These are phyloP conservation scores for Apiospora koreana DNA, from an alignment of 2,329 filamentous ascomycete species.

Conservation along the genomic window DNA sequence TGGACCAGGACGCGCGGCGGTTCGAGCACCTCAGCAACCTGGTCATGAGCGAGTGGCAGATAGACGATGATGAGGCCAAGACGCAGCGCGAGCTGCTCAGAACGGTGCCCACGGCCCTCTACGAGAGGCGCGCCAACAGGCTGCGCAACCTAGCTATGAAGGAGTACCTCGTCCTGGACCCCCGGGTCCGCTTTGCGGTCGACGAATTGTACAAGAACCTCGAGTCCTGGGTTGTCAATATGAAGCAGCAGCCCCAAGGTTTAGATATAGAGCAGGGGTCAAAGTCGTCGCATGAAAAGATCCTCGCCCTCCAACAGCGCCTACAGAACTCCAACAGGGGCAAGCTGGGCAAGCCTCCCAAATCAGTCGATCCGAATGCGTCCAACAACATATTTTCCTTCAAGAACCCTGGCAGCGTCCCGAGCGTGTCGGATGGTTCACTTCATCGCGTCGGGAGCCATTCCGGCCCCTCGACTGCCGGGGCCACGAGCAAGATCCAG, in stretches of 20 bases:
- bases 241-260: neutral
- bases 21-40: neutral
- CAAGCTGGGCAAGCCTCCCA: neutral
- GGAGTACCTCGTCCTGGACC: conserved; percentile 23
- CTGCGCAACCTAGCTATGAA: conserved; percentile 18
- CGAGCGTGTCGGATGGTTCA: neutral
- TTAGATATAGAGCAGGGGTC: neutral
- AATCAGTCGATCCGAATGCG: neutral
- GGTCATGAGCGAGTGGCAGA: neutral
- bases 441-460: neutral
- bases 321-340: neutral
- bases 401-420: too few species aligned
- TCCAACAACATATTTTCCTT: neutral
- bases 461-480: neutral
- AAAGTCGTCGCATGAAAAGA: neutral
- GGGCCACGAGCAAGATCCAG: too few species aligned
- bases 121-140: conserved; percentile 19
- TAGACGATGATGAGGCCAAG: neutral
- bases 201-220: conserved; percentile 19
- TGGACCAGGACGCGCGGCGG: neutral
- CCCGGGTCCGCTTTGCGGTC: conserved; percentile 22
- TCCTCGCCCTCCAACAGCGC: neutral
- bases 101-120: conserved; percentile 22
- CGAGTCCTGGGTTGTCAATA: neutral
- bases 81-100: conserved; percentile 11